These are phyloP conservation scores for Pistacia integerrima DNA, from an alignment of 345 rosid genomes.

Conservation along the genomic window DNA sequence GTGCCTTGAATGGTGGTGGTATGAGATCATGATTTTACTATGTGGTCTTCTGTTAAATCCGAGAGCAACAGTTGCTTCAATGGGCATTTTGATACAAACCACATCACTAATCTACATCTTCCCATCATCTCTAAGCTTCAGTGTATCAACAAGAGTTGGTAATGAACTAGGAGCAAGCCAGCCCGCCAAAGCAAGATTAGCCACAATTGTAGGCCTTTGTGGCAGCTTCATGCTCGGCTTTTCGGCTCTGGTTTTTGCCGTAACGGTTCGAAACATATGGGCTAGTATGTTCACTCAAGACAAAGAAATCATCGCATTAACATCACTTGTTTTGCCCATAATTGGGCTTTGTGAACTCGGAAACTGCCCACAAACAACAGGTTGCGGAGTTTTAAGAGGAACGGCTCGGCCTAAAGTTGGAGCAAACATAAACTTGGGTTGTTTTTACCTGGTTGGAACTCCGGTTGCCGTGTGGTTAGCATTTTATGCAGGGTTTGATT, in stretches of 20 bases:
- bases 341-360: constrained; percentile 80
- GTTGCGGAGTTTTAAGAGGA: constrained; percentile 76
- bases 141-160: constrained; percentile 77
- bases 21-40: constrained; percentile 75
- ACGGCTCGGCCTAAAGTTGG: constrained; percentile 77
- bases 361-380: constrained; percentile 80
- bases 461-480: constrained; percentile 65
- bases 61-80: constrained; percentile 64
- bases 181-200: constrained; percentile 54
- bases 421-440: constrained; percentile 69
- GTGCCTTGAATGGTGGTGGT: constrained; percentile 96
- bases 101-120: constrained; percentile 74
- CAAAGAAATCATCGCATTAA: constrained; percentile 50
- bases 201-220: constrained; percentile 55
- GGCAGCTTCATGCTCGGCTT: constrained; percentile 59
- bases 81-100: constrained; percentile 83
- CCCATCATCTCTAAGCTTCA: constrained; percentile 78
- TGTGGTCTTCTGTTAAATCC: constrained; percentile 65
- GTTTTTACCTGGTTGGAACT: constrained; percentile 66
- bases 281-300: constrained; percentile 69
- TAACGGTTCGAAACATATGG: constrained; percentile 57
- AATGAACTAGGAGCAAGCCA: constrained; percentile 68
- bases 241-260: constrained; percentile 46
- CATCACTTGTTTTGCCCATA: constrained; percentile 62
- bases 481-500: constrained; percentile 54